These are phyloP conservation scores for Stemphylium lycopersici DNA, from an alignment of 2,329 filamentous ascomycete genomes.

Conservation along the genomic window DNA sequence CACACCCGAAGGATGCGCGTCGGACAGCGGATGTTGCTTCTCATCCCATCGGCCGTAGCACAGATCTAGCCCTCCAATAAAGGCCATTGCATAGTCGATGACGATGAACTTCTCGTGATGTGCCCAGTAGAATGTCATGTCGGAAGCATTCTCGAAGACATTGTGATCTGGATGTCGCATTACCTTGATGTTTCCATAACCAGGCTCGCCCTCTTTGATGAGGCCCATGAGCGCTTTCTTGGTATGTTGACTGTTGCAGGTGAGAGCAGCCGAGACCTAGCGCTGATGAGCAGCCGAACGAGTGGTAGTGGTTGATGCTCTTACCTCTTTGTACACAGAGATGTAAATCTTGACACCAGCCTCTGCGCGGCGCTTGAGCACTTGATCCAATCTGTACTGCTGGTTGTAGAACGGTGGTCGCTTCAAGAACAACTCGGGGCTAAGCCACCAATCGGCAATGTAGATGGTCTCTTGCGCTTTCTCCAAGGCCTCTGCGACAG, in stretches of 20 bases:
- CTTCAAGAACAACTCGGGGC: constrained; percentile 83
- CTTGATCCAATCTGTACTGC: constrained; percentile 83
- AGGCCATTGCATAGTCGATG: constrained; percentile 87
- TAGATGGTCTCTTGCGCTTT: constrained; percentile 92
- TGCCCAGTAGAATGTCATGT: constrained; percentile 98
- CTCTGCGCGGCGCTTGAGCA: constrained; percentile 87
- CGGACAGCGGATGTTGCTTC: constrained; percentile 81
- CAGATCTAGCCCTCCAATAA: constrained; percentile 91
- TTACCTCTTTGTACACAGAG: constrained; percentile 85
- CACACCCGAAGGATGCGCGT: constrained; percentile 84
- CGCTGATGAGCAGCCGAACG: constrained; percentile 7
- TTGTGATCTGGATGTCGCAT: constrained; percentile 97
- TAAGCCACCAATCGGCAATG: constrained; percentile 97
- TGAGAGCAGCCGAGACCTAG: constrained; percentile 61
- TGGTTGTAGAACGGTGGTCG: constrained; percentile 82
- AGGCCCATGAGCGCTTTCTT: constrained; percentile 83
- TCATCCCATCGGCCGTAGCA: constrained; percentile 96
- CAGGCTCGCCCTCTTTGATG: constrained; percentile 80
- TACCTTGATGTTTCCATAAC: constrained; percentile 85
- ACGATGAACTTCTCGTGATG: constrained; percentile 99
- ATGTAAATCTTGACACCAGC: constrained; percentile 94
- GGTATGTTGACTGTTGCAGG: constrained; percentile 91
- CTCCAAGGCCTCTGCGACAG: constrained; percentile 89
- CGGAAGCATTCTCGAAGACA: constrained; percentile 86
- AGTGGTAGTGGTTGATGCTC: not conserved